phyloP scores from a whole-genome alignment of 2,329 filamentous ascomycete species.

The Trichophyton mentagrophytes region DNA sequence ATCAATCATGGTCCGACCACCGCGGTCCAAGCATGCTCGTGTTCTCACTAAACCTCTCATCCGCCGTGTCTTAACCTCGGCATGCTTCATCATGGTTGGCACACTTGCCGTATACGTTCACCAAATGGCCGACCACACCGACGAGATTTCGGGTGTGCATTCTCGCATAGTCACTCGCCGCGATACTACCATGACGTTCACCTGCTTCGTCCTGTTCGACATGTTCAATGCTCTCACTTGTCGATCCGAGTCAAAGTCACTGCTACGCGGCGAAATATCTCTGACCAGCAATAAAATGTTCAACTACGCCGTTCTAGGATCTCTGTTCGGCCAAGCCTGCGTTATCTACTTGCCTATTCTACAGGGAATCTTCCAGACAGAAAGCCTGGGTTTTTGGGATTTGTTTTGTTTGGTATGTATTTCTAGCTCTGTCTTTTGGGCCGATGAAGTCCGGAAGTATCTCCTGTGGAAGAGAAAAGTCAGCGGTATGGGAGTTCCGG shows the following conservation, averaged over 20 bases:
- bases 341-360: conserved; percentile 93
- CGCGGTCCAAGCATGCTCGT: conserved; percentile 71
- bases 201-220: conserved; percentile 96
- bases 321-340: conserved; percentile 69
- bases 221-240: conserved; percentile 98
- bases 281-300: conserved; percentile 84
- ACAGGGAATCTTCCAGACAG: conserved; percentile 91
- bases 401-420: conserved; percentile 58
- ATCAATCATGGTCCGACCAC: conserved; percentile 83
- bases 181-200: conserved; percentile 98
- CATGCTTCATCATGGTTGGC: conserved; percentile 78
- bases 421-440: conserved; percentile 88
- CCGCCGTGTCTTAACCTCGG: conserved; percentile 73
- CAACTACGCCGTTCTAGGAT: conserved; percentile 85
- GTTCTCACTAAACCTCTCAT: conserved; percentile 80
- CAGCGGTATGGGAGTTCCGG: conserved; percentile 18
- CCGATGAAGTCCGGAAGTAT: conserved; percentile 80
- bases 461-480: conserved; percentile 18
- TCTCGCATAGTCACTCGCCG: conserved; percentile 64
- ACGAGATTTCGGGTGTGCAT: conserved; percentile 29
- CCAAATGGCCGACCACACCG: conserved; percentile 69
- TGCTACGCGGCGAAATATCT: conserved; percentile 73
- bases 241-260: conserved; percentile 77
- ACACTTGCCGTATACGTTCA: conserved; percentile 83
- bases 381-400: conserved; percentile 64